Evolutionary conservation across 1,284 basidiomycete species (phyloP).

Genomic region (Bjerkandera adusta): DNA sequence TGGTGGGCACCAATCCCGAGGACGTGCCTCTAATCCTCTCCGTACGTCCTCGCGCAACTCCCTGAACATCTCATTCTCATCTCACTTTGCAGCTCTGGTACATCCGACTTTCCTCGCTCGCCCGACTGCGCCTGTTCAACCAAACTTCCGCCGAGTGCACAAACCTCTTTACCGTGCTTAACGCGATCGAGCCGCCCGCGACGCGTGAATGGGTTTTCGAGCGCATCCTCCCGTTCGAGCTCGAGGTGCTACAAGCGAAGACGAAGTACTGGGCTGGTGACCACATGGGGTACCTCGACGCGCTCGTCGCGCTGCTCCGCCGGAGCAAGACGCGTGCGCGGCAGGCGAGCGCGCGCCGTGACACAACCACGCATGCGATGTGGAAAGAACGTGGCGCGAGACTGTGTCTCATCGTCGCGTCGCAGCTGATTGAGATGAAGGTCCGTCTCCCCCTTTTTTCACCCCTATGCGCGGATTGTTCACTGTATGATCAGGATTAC

Average conservation of each 20-base stretch:
- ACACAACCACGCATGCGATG: conserved; percentile 38
- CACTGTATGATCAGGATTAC: conserved; percentile 52
- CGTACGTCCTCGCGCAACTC: conserved; percentile 50
- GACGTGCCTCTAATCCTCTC: conserved; percentile 63
- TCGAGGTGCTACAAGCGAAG: conserved; percentile 72
- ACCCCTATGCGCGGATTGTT: not conserved
- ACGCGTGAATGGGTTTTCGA: conserved; percentile 53
- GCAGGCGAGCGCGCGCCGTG: conserved; percentile 16
- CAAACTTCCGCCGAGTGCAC: conserved; percentile 78
- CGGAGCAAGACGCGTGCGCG: conserved; percentile 67
- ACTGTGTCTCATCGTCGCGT: conserved; percentile 67
- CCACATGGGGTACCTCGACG: conserved; percentile 71
- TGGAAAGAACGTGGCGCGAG: conserved; percentile 78
- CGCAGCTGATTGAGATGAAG: conserved; percentile 66
- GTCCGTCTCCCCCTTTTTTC: conserved; percentile 12
- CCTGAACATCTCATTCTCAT: not conserved
- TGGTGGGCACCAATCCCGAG: conserved; percentile 65
- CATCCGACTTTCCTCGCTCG: conserved; percentile 71
- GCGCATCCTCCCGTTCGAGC: conserved; percentile 71
- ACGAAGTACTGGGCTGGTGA: conserved; percentile 76
- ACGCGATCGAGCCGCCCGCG: conserved; percentile 38
- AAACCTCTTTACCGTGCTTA: conserved; percentile 69
- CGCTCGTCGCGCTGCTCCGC: conserved; percentile 73
- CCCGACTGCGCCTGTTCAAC: conserved; percentile 77
- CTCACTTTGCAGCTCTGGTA: conserved; percentile 64